A percentile compares a stretch with the other conserved stretches of the same genome.
phyloP scores from a whole-genome alignment of 2,329 filamentous ascomycete genomes.

The Hawksworthiomyces lignivorus region DNA sequence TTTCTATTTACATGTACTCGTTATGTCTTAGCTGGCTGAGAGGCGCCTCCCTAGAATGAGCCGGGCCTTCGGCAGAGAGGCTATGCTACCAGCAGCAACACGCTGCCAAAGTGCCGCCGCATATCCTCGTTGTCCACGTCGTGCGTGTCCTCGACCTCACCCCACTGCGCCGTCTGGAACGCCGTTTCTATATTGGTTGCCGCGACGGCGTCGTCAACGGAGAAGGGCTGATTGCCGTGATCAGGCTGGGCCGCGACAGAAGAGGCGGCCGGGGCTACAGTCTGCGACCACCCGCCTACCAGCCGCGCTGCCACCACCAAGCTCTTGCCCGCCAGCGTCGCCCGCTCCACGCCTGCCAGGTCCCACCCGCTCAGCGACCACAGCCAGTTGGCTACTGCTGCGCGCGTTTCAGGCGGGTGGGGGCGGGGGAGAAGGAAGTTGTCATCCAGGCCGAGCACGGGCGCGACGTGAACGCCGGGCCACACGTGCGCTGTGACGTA shows the following conservation, averaged over 20 bases:
- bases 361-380: constrained; percentile 66
- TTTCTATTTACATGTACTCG: too few relatives aligned
- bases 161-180: constrained; percentile 89
- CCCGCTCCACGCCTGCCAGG: constrained; percentile 79
- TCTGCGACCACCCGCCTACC: constrained; percentile 80
- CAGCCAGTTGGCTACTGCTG: constrained; percentile 74
- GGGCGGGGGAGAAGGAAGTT: constrained; percentile 62
- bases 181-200: constrained; percentile 76
- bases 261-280: constrained; percentile 48
- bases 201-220: constrained; percentile 72
- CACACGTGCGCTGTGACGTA: constrained; percentile 69
- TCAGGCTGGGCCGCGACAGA: constrained; percentile 29
- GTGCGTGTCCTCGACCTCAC: constrained; percentile 95
- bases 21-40: too few relatives aligned
- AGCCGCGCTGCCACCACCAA: constrained; percentile 69
- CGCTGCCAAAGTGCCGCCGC: constrained; percentile 78
- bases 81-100: constrained; percentile 53
- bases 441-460: constrained; percentile 65
- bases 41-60: too few relatives aligned
- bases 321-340: constrained; percentile 78
- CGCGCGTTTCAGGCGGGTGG: constrained; percentile 67
- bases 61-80: too few relatives aligned
- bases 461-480: constrained; percentile 71
- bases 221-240: constrained; percentile 46
- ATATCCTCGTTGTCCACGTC: constrained; percentile 92